Conservation (phyloP, 768 basidiomycete genomes). For the Amanita pseudoporphyria region DNA sequence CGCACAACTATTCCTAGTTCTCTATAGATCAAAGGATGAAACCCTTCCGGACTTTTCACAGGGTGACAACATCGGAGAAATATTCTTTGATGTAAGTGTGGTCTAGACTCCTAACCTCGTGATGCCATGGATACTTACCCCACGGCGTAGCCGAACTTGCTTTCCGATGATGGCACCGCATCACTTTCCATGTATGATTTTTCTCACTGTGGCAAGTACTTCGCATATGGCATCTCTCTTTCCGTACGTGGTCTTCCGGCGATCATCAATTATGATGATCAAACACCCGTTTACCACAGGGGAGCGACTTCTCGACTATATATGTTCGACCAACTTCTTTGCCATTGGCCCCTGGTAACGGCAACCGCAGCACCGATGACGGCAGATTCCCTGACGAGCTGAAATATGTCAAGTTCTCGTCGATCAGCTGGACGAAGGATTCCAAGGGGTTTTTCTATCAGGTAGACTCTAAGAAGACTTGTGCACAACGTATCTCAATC, state of each 20-base stretch:
- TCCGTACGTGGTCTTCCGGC: slow-evolving; percentile 36
- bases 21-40: slow-evolving; percentile 49
- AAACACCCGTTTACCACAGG: slow-evolving; percentile 27
- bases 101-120: not conserved
- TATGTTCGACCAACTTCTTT: slow-evolving; percentile 55
- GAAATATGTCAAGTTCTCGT: slow-evolving; percentile 69
- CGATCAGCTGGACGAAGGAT: slow-evolving; percentile 66
- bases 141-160: slow-evolving; percentile 47
- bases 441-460: slow-evolving; percentile 84
- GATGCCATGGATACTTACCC: slow-evolving; percentile 7
- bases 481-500: not conserved
- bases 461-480: slow-evolving; percentile 15
- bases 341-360: slow-evolving; percentile 38
- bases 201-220: slow-evolving; percentile 59
- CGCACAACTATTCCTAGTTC: slow-evolving; percentile 27
- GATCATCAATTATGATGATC: slow-evolving; percentile 4
- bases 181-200: slow-evolving; percentile 51
- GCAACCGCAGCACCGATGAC: slow-evolving; percentile 33
- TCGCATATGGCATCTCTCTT: slow-evolving; percentile 66
- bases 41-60: slow-evolving; percentile 45
- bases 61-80: slow-evolving; percentile 42
- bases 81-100: slow-evolving; percentile 66
- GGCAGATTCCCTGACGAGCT: slow-evolving; percentile 55
- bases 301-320: slow-evolving; percentile 64
- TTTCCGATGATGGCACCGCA: slow-evolving; percentile 65